Percentiles rank a stretch among this genome's conserved stretches.
phyloP scores from a whole-genome alignment of 139 green algal species.

The Closterium sp. region DNA sequence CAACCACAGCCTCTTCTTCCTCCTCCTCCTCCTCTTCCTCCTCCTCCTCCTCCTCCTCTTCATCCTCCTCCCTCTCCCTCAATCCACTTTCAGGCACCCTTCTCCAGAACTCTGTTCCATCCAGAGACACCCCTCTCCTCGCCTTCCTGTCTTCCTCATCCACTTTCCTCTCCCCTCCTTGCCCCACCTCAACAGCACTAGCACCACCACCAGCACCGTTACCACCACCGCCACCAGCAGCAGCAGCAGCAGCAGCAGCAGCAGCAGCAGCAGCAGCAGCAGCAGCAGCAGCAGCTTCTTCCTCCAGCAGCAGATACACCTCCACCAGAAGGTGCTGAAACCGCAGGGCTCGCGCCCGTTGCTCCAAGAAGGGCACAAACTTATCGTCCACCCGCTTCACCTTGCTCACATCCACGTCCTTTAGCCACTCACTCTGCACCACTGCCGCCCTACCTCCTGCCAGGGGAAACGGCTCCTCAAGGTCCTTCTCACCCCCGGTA shows the following conservation, averaged over 20 bases:
- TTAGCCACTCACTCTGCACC: not conserved
- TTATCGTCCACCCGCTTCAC: not conserved
- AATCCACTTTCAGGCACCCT: not conserved
- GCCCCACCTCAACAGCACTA: not conserved
- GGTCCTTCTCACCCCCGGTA: not conserved
- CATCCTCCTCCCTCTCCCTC: not conserved
- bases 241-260: not conserved
- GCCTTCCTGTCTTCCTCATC: not conserved
- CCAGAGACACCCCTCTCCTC: not conserved
- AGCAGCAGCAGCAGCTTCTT: not conserved
- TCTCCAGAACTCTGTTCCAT: not conserved
- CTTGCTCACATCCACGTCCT: not conserved
- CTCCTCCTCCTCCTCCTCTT: not conserved
- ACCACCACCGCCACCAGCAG: not conserved
- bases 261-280: too few species aligned
- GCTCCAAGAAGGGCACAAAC: not conserved
- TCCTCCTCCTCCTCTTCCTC: not conserved
- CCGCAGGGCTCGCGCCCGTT: not conserved
- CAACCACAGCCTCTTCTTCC: not conserved
- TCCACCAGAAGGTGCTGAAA: not conserved
- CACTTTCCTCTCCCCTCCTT: not conserved
- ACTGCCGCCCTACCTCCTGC: not conserved
- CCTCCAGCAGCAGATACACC: not conserved
- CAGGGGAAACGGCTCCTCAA: not conserved
- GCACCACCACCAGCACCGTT: not conserved